Evolutionary conservation across 257 asterid species (phyloP).

Genomic region (Parsonsia alboflavescens): DNA sequence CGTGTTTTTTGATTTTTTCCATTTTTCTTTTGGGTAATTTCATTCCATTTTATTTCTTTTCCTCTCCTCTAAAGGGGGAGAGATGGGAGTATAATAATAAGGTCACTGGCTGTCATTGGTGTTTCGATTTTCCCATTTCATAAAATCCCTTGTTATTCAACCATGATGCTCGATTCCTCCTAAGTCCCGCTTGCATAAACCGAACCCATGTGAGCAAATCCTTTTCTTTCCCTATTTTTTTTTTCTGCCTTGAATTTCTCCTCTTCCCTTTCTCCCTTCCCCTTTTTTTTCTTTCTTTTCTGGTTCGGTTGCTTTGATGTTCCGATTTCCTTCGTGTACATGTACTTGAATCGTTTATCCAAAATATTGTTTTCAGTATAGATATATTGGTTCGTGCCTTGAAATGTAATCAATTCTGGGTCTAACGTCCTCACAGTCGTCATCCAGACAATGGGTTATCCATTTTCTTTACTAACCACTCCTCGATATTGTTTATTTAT

Average conservation of each 20-base stretch:
- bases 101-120: not conserved
- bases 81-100: not conserved
- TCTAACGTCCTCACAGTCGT: constrained; percentile 34
- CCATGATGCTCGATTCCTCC: not conserved
- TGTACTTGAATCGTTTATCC: constrained; percentile 2
- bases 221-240: not conserved
- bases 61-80: constrained; percentile 26
- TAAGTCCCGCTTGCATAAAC: constrained; percentile 27
- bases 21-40: no score
- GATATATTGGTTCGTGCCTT: constrained; percentile 12
- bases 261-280: not conserved
- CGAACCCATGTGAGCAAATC: constrained; percentile 58
- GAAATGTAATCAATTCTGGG: constrained; percentile 20
- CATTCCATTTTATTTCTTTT: constrained; percentile 15
- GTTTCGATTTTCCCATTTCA: not conserved
- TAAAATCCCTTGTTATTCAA: not conserved
- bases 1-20: not conserved
- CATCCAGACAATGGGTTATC: constrained; percentile 37
- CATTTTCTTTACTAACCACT: constrained; percentile 24
- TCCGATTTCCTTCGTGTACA: not conserved
- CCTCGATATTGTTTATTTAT: constrained; percentile 23
- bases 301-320: not conserved
- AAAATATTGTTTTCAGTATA: not conserved
- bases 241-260: constrained; percentile 8
- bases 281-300: not conserved